Evolutionary conservation across 345 rosid genomes (phyloP).

Genomic region (Physaria fendleri): DNA sequence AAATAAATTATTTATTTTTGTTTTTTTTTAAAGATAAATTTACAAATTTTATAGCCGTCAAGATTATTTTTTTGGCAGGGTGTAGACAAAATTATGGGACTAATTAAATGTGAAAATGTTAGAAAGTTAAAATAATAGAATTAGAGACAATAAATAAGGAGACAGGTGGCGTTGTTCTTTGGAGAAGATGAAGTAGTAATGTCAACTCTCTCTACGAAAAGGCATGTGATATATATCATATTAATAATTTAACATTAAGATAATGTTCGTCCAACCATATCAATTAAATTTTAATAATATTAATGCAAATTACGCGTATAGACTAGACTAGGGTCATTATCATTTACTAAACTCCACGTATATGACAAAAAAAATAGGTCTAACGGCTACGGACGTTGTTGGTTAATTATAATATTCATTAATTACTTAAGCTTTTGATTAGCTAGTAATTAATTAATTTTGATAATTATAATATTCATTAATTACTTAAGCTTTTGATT

Average conservation of each 20-base stretch:
- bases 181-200: conserved; percentile 32
- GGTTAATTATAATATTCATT: not conserved
- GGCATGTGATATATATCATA: conserved; percentile 28
- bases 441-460: not conserved
- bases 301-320: conserved; percentile 32
- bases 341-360: conserved; percentile 28
- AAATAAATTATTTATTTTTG: too few relatives aligned
- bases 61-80: too few relatives aligned
- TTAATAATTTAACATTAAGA: conserved; percentile 7
- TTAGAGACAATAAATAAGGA: conserved; percentile 26
- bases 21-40: too few relatives aligned
- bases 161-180: conserved; percentile 35
- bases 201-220: conserved; percentile 32
- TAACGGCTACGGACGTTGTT: conserved; percentile 29
- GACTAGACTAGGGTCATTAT: conserved; percentile 32
- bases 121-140: not conserved
- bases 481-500: too few relatives aligned
- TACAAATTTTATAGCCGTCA: too few relatives aligned
- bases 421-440: conserved; percentile 20
- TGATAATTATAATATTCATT: too few relatives aligned
- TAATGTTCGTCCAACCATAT: conserved; percentile 33
- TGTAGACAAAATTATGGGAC: too few relatives aligned
- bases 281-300: conserved; percentile 21
- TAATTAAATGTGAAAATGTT: too few relatives aligned
- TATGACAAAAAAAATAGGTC: conserved; percentile 18